Evolutionary conservation across 1,284 basidiomycete species (phyloP), one percentile per base, ranked within the genome.

Genomic region (Phlebopus sp.): DNA sequence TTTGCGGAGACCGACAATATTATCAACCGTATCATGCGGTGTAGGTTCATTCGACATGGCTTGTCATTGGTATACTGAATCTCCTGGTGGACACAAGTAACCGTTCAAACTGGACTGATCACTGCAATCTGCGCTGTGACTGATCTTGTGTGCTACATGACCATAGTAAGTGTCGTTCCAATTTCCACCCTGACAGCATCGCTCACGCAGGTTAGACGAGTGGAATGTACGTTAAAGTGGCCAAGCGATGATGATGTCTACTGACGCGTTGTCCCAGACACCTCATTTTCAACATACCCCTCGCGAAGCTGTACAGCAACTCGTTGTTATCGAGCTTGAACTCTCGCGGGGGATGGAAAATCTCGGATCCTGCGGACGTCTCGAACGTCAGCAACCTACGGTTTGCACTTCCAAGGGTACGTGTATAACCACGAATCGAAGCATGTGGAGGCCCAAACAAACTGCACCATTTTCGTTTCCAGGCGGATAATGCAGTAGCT

Each of bases 1-100:
- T 55, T 55, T 40, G 10, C 42, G 15, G 31, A 39, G 17, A 60
- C 58, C 5, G 58, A 60, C 44, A 54, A 58, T 31, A 50, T 57
- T 9, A 32, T 60, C 42, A 49, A 55, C 27, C 55, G 48, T 44
- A 55, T 60, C 31, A 55, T 58, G 27, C 39, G 56, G 37, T 18
- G 58, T 57, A 19, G n/a, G 55, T 60, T 23, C 21, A 23, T 23
- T 23, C 6, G 4, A 8, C 2, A 8, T 29, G 27, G 27, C 27
- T 11, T 29, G 27, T 29, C 2, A 29, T 29, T 29, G 27, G 27
- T 29, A 2, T 2, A 11, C 10, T 11, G 27, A 29, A 9, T 5
- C 4, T 25, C 57, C 0, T 58, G 68, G 35, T 72, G 69, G 37
- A 49, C 15, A 8, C 14, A 18, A 42, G 41, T 42, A 10, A 42